Evolutionary conservation across 225 moss, liverwort and hornwort genomes (phyloP), one percentile per base, ranked within the genome.

Genomic region (Marchantia polymorpha): DNA sequence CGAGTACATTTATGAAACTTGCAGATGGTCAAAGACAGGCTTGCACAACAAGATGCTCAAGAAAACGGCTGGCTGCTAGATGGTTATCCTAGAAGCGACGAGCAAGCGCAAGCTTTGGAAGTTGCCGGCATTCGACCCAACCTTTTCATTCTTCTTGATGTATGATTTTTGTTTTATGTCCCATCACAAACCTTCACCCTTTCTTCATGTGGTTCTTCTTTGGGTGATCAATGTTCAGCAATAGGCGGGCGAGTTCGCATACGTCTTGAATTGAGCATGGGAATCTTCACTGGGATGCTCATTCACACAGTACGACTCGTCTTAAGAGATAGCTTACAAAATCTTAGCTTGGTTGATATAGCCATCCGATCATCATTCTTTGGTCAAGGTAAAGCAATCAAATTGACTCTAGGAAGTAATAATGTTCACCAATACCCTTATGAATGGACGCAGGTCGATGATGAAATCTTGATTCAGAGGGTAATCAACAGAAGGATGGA

Each of bases 81-180:
- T 83, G 96, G 96, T 20, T 97, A 92, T 83, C 96, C 94, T 8
- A 89, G 93, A 58, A 97, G 94, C 80, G 87, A 91, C 75, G 91
- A 92, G 64, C 96, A 97, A 86, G 94, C 93, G 23, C 86, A 93
- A 83, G 94, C 93, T 15, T 85, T 97, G 48, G 91, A 90, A 80
- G 85, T 87, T 74, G 84, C 89, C n/a, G 72, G 90, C 61, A 85
- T 97, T 80, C 83, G 87, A 54, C 94, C 94, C 22, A 87, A 94
- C 72, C 68, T 94, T 25, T 94, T 94, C 76, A 89, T 97, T 81
- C 86, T 94, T 54, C 88, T 97, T n/a, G 94, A 97, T 77, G 97
- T 89, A 86, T 47, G 84, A 70, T 30, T 56, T 67, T 46, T 56
- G 68, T 12, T 59, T 23, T 5, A 1, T 11, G 39, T 23, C 11